A percentile compares a stretch with the other conserved stretches of the same genome.
Conservation (phyloP, 2,329 filamentous ascomycete species). For the Claviceps citrina region DNA sequence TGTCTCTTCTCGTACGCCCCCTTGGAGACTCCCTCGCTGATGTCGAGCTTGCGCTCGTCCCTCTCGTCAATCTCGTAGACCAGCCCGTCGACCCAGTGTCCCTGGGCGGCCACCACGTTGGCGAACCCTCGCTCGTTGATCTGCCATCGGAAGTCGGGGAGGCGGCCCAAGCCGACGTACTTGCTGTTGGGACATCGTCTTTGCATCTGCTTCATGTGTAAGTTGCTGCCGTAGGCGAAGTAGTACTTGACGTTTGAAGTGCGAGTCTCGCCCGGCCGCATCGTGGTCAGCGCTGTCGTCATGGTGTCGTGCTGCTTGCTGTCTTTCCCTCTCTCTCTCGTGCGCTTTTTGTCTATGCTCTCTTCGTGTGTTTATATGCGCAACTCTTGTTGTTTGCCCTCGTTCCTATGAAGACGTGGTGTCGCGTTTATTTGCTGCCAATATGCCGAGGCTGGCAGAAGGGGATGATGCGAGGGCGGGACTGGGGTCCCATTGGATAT, state of each 20-base stretch:
- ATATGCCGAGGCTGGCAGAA: not conserved
- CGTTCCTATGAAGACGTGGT: not conserved
- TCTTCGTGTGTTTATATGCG: not conserved
- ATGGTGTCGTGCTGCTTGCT: not conserved
- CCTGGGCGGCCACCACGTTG: conserved; percentile 22
- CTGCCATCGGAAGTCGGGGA: conserved; percentile 27
- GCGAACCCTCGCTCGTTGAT: conserved; percentile 33
- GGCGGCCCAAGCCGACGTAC: conserved; percentile 23
- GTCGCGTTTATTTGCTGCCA: not conserved
- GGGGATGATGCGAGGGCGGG: not conserved
- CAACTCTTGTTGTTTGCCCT: not conserved
- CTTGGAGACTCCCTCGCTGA: conserved; percentile 25
- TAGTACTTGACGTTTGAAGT: conserved; percentile 19
- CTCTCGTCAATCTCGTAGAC: conserved; percentile 23
- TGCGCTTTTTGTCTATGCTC: not conserved
- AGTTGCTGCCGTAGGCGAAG: conserved; percentile 33
- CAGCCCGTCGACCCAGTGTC: conserved; percentile 25
- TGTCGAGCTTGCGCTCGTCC: conserved; percentile 25
- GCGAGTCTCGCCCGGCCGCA: not conserved
- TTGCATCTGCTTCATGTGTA: conserved; percentile 30
- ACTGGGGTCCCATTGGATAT: not conserved
- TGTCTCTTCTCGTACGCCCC: conserved; percentile 23
- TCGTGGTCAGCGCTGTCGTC: not conserved
- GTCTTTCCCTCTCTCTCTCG: too few species aligned
- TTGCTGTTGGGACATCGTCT: conserved; percentile 25